Conservation (phyloP, 495 filamentous ascomycete genomes). For the Polyplosphaeria fusca region DNA sequence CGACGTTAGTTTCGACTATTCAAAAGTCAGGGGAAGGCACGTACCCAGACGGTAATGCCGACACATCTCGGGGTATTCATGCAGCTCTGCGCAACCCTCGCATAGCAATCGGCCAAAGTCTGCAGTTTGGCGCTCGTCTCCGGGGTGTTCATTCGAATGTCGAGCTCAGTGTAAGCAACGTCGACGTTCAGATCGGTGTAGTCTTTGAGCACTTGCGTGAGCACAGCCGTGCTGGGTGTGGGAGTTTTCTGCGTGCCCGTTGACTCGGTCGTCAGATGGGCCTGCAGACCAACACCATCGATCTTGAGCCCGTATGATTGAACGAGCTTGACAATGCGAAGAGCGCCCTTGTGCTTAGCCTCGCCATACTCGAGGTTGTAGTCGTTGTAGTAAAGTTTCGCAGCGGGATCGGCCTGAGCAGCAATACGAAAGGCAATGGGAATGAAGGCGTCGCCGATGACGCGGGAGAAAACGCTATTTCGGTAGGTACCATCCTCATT, state of each 20-base stretch:
- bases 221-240: conserved; percentile 53
- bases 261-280: conserved; percentile 52
- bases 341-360: conserved; percentile 52
- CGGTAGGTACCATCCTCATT: conserved; percentile 50
- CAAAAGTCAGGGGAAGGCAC: neutral
- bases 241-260: conserved; percentile 46
- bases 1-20: neutral
- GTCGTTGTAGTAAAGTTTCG: conserved; percentile 65
- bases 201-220: conserved; percentile 28
- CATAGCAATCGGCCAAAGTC: conserved; percentile 58
- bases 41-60: conserved; percentile 67
- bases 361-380: conserved; percentile 44
- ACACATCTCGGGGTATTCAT: conserved; percentile 60
- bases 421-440: conserved; percentile 54
- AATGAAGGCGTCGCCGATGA: conserved; percentile 45
- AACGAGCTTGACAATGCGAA: conserved; percentile 61
- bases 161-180: conserved; percentile 62
- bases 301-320: conserved; percentile 70
- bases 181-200: conserved; percentile 40
- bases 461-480: conserved; percentile 42
- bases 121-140: conserved; percentile 32
- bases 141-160: conserved; percentile 48
- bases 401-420: conserved; percentile 51
- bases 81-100: conserved; percentile 61
- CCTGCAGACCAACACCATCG: conserved; percentile 68